Evolutionary conservation across 2,329 filamentous ascomycete genomes (phyloP).

Genomic region (Gaeumannomyces tritici): DNA sequence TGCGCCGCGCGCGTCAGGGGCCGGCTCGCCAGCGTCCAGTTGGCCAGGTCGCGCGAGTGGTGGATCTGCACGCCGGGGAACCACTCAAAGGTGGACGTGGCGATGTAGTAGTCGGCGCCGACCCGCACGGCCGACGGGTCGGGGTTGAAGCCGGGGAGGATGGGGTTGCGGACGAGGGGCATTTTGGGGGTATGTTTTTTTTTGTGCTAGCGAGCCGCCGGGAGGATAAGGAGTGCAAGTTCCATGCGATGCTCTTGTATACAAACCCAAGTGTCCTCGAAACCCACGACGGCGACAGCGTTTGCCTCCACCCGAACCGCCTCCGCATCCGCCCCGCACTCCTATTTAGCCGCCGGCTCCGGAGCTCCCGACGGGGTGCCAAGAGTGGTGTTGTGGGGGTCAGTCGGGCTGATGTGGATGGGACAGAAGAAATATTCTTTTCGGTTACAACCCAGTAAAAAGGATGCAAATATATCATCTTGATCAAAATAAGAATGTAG

Average conservation of each 20-base stretch:
- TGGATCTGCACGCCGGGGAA: slow-evolving; percentile 46
- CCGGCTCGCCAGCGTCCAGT: slow-evolving; percentile 37
- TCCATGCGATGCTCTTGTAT: too few species aligned
- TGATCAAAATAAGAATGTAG: too few species aligned
- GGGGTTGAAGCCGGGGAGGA: slow-evolving; percentile 44
- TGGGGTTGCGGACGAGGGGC: slow-evolving; percentile 35
- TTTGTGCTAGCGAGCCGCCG: too few species aligned
- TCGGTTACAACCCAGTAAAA: too few species aligned
- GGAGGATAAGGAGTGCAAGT: too few species aligned
- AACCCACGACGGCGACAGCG: neutral
- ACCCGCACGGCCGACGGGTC: slow-evolving; percentile 44
- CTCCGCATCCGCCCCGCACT: neutral
- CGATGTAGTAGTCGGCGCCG: slow-evolving; percentile 44
- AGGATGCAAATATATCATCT: too few species aligned
- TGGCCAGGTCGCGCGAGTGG: slow-evolving; percentile 41
- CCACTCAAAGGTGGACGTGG: slow-evolving; percentile 47
- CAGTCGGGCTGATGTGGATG: too few species aligned
- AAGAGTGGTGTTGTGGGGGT: neutral
- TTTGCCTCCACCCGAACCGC: neutral
- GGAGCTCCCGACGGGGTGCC: neutral
- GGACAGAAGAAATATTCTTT: too few species aligned
- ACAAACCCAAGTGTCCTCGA: too few species aligned
- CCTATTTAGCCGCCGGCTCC: neutral
- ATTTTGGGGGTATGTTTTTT: neutral
- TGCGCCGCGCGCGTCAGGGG: slow-evolving; percentile 39